These are phyloP conservation scores for Fusarium pseudonygamai DNA, from an alignment of 2,329 filamentous ascomycete species.

Conservation along the genomic window DNA sequence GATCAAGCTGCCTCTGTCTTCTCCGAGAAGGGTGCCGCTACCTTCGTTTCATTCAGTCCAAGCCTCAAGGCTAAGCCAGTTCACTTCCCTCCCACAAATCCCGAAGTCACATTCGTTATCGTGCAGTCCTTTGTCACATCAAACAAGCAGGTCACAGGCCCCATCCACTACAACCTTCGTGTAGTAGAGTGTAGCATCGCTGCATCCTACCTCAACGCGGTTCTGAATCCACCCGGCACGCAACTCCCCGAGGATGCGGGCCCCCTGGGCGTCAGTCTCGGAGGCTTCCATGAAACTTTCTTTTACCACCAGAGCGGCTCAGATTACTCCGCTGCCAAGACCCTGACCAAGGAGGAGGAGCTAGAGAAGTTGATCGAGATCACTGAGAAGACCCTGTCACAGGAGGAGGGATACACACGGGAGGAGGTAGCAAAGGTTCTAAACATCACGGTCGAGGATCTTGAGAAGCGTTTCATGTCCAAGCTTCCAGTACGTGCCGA, in stretches of 20 bases:
- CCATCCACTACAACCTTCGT: constrained; percentile 94
- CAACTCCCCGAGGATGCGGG: constrained; percentile 79
- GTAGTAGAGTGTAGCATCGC: constrained; percentile 96
- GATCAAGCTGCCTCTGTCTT: constrained; percentile 97
- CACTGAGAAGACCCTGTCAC: constrained; percentile 74
- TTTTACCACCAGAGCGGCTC: constrained; percentile 63
- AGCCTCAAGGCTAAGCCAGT: constrained; percentile 79
- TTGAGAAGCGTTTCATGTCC: constrained; percentile 83
- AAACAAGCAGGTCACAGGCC: constrained; percentile 93
- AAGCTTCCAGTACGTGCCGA: constrained; percentile 91
- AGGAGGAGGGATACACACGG: constrained; percentile 86
- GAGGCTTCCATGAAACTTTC: constrained; percentile 86
- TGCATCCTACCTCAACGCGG: constrained; percentile 72
- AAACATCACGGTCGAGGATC: constrained; percentile 72
- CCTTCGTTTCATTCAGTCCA: constrained; percentile 91
- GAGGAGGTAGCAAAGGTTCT: constrained; percentile 83
- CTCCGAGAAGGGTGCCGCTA: constrained; percentile 82
- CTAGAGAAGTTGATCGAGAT: constrained; percentile 77
- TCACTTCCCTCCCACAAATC: constrained; percentile 80
- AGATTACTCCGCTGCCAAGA: constrained; percentile 55
- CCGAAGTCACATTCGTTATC: constrained; percentile 90
- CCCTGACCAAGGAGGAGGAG: constrained; percentile 67
- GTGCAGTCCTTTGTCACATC: constrained; percentile 94
- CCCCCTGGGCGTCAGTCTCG: constrained; percentile 83
- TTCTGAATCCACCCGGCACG: constrained; percentile 64